Conservation (phyloP, 176 grass and related monocot genomes). For the Pontederia paniculata region DNA sequence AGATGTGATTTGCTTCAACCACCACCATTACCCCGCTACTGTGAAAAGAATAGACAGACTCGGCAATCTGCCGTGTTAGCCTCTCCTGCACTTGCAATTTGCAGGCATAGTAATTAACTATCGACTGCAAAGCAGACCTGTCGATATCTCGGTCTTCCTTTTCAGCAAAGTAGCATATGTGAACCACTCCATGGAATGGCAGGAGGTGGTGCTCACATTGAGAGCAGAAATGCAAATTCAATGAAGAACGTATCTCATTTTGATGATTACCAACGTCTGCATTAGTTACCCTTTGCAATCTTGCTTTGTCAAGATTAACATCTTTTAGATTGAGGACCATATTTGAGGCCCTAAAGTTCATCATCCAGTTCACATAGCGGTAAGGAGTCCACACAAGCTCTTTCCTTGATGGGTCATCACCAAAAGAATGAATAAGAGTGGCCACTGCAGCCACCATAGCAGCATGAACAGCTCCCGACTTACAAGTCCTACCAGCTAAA, state of each 20-base stretch:
- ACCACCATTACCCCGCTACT: conserved; percentile 55
- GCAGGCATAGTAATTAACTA: conserved; percentile 78
- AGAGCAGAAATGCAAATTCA: conserved; percentile 72
- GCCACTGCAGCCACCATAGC: conserved; percentile 69
- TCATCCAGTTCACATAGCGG: conserved; percentile 74
- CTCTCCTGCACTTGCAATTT: conserved; percentile 98
- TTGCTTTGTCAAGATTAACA: conserved; percentile 21
- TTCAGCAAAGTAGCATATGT: conserved; percentile 47
- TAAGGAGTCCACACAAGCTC: conserved; percentile 59
- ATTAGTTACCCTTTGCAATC: conserved; percentile 12
- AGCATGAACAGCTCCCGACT: conserved; percentile 19
- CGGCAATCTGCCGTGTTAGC: conserved; percentile 92
- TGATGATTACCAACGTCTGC: conserved; percentile 25
- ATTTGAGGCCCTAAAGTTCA: conserved; percentile 61
- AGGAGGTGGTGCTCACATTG: conserved; percentile 94
- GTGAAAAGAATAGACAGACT: conserved; percentile 43
- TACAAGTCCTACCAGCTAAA: conserved; percentile 23
- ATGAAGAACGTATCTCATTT: conserved; percentile 32
- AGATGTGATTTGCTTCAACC: conserved; percentile 84
- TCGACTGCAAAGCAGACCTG: conserved; percentile 39
- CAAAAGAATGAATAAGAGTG: conserved; percentile 51
- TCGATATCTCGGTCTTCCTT: conserved; percentile 32
- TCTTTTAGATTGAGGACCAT: conserved; percentile 39
- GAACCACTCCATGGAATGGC: conserved; percentile 82
- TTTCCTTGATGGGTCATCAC: conserved; percentile 80